phyloP scores from a whole-genome alignment of 257 asterid genomes.

The Primulina eburnea region DNA sequence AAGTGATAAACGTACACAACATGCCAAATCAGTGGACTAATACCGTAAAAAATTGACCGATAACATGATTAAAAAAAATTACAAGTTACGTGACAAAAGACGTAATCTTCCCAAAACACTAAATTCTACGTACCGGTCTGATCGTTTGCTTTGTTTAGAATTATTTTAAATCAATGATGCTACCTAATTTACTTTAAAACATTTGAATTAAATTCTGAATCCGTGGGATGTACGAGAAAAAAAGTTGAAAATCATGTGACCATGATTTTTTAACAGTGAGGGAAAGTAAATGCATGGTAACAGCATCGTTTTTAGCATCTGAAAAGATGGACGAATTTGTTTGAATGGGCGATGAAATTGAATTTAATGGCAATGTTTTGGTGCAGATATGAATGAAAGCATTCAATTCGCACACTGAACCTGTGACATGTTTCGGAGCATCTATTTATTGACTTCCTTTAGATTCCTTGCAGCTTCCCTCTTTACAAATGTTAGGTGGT shows the following conservation, averaged over 20 bases:
- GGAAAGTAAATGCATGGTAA: background rate
- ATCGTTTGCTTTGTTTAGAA: too few relatives aligned
- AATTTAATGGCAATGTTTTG: background rate
- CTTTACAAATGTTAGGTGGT: too few relatives aligned
- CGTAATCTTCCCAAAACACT: too few relatives aligned
- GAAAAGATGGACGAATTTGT: background rate
- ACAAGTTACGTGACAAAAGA: too few relatives aligned
- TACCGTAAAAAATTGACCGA: too few relatives aligned
- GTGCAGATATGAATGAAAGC: background rate
- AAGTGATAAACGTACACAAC: too few relatives aligned
- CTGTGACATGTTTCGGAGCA: background rate
- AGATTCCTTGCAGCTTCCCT: background rate
- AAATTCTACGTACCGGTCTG: too few relatives aligned
- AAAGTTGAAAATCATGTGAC: background rate
- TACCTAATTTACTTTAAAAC: too few relatives aligned
- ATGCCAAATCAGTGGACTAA: too few relatives aligned
- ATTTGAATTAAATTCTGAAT: background rate
- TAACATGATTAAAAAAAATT: too few relatives aligned
- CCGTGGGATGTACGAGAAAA: background rate
- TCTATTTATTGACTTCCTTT: background rate
- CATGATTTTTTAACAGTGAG: background rate
- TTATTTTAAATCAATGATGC: too few relatives aligned
- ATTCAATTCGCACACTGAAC: background rate
- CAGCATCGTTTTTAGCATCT: background rate
- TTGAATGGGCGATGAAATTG: background rate